These are phyloP conservation scores for Ascochyta clinopodiicola DNA, from an alignment of 2,329 filamentous ascomycete genomes.

Conservation along the genomic window DNA sequence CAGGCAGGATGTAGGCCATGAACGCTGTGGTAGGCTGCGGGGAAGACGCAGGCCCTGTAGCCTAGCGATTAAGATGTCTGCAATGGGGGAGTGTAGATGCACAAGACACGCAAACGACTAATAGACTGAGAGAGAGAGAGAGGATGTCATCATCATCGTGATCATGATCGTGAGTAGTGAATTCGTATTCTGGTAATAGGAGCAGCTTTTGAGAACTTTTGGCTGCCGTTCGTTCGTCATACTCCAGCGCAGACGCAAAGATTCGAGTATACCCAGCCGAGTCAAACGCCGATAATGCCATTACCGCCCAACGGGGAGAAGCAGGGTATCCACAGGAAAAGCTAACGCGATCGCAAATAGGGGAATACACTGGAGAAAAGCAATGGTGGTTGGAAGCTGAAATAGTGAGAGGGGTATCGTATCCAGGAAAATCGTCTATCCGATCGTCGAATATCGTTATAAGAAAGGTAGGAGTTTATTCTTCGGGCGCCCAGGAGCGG, in stretches of 20 bases:
- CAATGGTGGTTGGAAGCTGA: neutral
- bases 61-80: neutral
- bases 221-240: neutral
- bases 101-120: neutral
- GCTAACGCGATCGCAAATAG: neutral
- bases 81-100: neutral
- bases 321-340: conserved; percentile 32
- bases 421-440: conserved; percentile 26
- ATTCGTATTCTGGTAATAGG: conserved; percentile 1
- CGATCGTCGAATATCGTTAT: neutral
- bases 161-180: neutral
- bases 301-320: conserved; percentile 14
- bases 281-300: neutral
- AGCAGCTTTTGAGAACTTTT: neutral
- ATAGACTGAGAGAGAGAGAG: neutral
- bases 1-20: neutral
- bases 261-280: too few species aligned
- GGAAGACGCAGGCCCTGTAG: conserved; percentile 4
- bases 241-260: too few species aligned
- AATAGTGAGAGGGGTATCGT: conserved; percentile 29
- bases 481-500: conserved; percentile 36
- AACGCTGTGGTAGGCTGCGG: neutral
- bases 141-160: neutral
- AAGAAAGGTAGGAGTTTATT: conserved; percentile 18
- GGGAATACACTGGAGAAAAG: neutral